Evolutionary conservation across 495 filamentous ascomycete genomes (phyloP).

Genomic region (Penicillium maclennaniae): DNA sequence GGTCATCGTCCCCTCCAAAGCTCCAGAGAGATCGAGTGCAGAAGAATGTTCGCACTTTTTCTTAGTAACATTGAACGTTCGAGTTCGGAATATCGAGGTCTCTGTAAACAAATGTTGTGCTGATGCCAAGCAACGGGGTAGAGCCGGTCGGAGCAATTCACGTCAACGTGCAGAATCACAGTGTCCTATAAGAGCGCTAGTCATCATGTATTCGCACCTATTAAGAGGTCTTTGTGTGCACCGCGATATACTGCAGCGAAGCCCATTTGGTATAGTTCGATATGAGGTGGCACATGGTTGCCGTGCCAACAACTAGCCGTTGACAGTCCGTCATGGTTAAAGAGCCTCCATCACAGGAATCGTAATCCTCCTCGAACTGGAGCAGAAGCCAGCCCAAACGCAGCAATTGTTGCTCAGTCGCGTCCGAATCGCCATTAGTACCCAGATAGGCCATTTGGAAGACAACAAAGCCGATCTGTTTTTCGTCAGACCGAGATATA

Average conservation of each 20-base stretch:
- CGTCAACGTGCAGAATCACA: background rate
- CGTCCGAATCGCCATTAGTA: background rate
- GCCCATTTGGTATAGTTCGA: background rate
- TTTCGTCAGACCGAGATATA: background rate
- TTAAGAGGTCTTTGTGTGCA: background rate
- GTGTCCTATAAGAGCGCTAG: background rate
- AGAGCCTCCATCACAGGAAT: background rate
- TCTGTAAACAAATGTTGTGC: too few relatives aligned
- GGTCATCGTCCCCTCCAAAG: too few relatives aligned
- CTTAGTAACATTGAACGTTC: too few relatives aligned
- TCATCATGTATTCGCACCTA: background rate
- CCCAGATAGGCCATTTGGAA: background rate
- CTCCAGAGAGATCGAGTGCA: too few relatives aligned
- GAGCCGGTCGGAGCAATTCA: too few relatives aligned
- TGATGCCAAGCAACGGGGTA: too few relatives aligned
- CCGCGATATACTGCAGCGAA: background rate
- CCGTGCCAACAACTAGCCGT: slow-evolving; percentile 14
- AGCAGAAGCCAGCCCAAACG: background rate
- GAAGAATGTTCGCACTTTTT: too few relatives aligned
- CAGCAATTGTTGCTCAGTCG: background rate
- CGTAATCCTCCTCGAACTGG: background rate
- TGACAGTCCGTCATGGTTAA: slow-evolving; percentile 3
- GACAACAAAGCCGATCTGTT: background rate
- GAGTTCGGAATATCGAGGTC: too few relatives aligned
- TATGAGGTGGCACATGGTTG: slow-evolving; percentile 5